Evolutionary conservation across 2,329 filamentous ascomycete species (phyloP).

Genomic region (Epichloe gansuensis): DNA sequence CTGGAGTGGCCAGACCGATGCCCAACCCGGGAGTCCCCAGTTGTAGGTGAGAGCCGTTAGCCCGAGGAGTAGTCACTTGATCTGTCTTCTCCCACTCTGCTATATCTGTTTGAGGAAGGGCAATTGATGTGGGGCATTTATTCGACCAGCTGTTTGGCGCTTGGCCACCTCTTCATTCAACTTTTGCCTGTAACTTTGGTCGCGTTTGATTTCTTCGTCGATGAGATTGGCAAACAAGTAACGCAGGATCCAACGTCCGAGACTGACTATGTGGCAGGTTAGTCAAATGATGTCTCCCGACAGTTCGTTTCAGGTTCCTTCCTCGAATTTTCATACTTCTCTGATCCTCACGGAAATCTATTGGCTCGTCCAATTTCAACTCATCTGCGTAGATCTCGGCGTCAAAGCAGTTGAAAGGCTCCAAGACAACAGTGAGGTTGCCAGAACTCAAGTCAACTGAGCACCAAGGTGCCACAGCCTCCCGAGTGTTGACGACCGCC

Average conservation of each 20-base stretch:
- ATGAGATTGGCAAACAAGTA: slow-evolving; percentile 85
- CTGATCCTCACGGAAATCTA: slow-evolving; percentile 84
- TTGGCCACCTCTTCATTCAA: slow-evolving; percentile 53
- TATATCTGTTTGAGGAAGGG: slow-evolving; percentile 24
- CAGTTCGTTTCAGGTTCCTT: not conserved
- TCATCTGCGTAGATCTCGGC: slow-evolving; percentile 96
- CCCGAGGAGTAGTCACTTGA: slow-evolving; percentile 47
- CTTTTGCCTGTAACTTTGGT: slow-evolving; percentile 59
- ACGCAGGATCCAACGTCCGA: slow-evolving; percentile 90
- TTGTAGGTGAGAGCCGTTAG: slow-evolving; percentile 49
- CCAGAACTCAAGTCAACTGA: slow-evolving; percentile 89
- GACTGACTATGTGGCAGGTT: slow-evolving; percentile 53
- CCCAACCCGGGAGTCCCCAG: slow-evolving; percentile 63
- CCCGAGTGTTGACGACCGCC: slow-evolving; percentile 71
- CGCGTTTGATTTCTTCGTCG: slow-evolving; percentile 77
- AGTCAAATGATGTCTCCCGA: slow-evolving; percentile 7
- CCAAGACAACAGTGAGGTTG: slow-evolving; percentile 77
- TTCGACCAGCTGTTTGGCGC: slow-evolving; percentile 39
- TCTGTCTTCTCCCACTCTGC: slow-evolving; percentile 28
- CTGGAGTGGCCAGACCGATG: slow-evolving; percentile 67
- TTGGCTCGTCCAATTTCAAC: slow-evolving; percentile 56
- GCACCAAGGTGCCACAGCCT: slow-evolving; percentile 92
- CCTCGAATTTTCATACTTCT: slow-evolving; percentile 49
- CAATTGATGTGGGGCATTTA: slow-evolving; percentile 48
- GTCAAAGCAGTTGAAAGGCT: slow-evolving; percentile 94